phyloP scores from a whole-genome alignment of 306 rosid genomes.

The Ormosia semicastrata region DNA sequence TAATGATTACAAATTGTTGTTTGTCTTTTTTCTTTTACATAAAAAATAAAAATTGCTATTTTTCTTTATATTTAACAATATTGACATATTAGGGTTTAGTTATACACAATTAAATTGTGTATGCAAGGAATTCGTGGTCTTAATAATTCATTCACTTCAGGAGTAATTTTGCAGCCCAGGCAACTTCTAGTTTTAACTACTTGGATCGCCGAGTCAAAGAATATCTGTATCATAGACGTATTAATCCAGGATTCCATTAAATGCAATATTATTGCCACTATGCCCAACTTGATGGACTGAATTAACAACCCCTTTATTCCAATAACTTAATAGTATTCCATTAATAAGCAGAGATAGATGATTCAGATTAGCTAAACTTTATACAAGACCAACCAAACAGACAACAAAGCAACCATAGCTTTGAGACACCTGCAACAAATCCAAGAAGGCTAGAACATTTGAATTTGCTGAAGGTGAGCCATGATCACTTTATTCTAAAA shows the following conservation, averaged over 20 bases:
- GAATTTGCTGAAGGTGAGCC: constrained; percentile 13
- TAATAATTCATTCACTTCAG: no score
- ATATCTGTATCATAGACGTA: no score
- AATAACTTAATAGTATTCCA: neutral
- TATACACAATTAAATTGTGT: no score
- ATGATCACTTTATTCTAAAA: constrained; percentile 30
- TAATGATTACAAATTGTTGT: no score
- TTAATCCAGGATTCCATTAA: neutral
- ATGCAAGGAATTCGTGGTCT: no score
- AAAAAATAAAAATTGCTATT: no score
- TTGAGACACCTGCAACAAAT: neutral
- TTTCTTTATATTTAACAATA: no score
- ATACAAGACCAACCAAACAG: constrained; percentile 9
- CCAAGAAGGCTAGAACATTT: neutral
- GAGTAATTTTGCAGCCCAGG: no score
- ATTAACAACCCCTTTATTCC: neutral
- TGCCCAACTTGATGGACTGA: neutral
- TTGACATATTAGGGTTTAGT: no score
- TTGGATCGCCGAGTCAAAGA: neutral
- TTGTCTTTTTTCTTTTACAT: no score
- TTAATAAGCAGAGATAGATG: neutral
- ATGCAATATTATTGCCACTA: no score
- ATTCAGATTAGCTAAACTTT: neutral
- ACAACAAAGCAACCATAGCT: constrained; percentile 23
- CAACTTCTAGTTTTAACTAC: neutral